Percentiles rank a stretch among this genome's conserved stretches.
phyloP scores from a whole-genome alignment of 805 yeast genomes.

The Starmera quercuum region DNA sequence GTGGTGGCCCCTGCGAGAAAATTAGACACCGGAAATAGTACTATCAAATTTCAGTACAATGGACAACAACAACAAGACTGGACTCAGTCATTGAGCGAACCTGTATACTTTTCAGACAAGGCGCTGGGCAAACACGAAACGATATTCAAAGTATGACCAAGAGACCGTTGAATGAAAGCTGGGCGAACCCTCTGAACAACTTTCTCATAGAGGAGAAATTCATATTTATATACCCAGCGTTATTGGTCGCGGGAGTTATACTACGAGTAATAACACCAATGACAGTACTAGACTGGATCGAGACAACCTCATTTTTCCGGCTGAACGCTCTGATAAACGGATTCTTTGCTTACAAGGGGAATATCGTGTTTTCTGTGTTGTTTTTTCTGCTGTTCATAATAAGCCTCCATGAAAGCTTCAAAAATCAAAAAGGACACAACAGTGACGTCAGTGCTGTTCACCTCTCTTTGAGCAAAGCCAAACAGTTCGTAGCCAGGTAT shows the following conservation, averaged over 20 bases:
- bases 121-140: too few relatives aligned
- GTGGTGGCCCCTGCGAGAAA: too few relatives aligned
- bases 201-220: background rate
- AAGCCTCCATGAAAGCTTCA: background rate
- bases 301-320: conserved; percentile 9
- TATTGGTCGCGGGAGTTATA: background rate
- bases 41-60: too few relatives aligned
- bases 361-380: conserved; percentile 17
- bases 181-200: too few relatives aligned
- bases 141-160: too few relatives aligned
- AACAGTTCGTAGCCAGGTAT: conserved; percentile 18
- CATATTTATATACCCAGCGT: background rate
- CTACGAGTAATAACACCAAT: background rate
- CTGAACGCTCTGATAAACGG: conserved; percentile 22
- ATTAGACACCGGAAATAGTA: too few relatives aligned
- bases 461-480: conserved; percentile 5
- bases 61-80: too few relatives aligned
- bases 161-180: too few relatives aligned
- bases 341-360: conserved; percentile 30
- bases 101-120: too few relatives aligned
- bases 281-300: background rate
- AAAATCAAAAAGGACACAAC: too few relatives aligned
- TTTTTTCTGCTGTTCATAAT: conserved; percentile 14
- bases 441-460: too few relatives aligned
- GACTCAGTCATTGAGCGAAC: too few relatives aligned